Base-by-base conservation (phyloP, 1,284 basidiomycete genomes). In the Apiotrichum domesticum region DNA sequence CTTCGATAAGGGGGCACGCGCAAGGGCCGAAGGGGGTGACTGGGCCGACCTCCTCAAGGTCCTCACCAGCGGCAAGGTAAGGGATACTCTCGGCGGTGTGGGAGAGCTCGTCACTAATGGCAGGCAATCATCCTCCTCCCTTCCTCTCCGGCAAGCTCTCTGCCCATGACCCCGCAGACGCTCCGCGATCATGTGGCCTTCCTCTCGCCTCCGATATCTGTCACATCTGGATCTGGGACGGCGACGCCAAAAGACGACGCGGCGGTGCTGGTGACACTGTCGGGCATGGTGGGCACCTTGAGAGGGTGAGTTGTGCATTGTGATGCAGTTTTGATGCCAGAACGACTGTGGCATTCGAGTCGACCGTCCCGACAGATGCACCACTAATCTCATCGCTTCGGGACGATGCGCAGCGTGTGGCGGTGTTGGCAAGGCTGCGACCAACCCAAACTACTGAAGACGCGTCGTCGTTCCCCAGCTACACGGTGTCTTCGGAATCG, bases 61-160 rank as follows among this genome's bases (percentile, higher is more conserved):
- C 1, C 68, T 91, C 52, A 83, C 83, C 1, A 80, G 79, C 21
- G 85, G 85, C 35, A 88, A 88, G 83, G 88, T 87, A 55, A 46
- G 79, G 67, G 3, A 39, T 13, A n/a, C 35, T 9, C 21, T 21
- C 21, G 21, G 21, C 21, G 21, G 21, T 21, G 21, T 21, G 21
- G 21, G 21, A 21, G 21, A 21, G 21, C 21, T 6, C 3, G 8
- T 6, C 11, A n/a, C 51, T 44, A 35, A 44, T 34, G 4, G 6
- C 64, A 91, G 88, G 88, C 87, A 2, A 86, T 87, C 0, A 68
- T 95, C 29, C 76, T 94, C 21, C 79, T 94, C 2, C 91, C 91
- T 1, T 71, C 83, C 1, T 85, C 88, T 52, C 79, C 76, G 0
- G 71, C 75, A 0, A 73, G 75, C 1, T 72, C 71, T 1, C 65